A percentile compares a stretch with the other conserved stretches of the same genome.
Conservation (phyloP, 139 green algal genomes). For the Chlamydomonas sphaeroides region DNA sequence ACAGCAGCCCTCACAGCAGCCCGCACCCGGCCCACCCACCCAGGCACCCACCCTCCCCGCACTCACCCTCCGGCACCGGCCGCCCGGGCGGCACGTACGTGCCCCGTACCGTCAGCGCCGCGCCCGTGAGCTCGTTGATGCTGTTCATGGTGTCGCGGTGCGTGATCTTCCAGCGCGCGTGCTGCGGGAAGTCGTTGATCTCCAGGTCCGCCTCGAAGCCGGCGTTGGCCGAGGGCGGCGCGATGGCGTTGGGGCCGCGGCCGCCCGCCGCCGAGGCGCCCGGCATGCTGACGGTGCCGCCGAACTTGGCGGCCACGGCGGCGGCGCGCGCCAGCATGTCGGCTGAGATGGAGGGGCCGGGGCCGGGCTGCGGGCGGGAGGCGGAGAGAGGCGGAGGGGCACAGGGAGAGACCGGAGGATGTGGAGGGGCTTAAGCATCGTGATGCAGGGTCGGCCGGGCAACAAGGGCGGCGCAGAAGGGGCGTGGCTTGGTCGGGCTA, state of each 20-base stretch:
- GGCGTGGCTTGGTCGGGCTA: too few relatives aligned
- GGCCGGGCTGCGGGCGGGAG: neutral
- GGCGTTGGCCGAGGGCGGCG: neutral
- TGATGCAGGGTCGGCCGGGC: too few relatives aligned
- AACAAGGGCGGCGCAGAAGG: too few relatives aligned
- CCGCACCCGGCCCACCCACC: too few relatives aligned
- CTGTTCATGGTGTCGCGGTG: constrained; percentile 88
- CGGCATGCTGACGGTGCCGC: constrained; percentile 7
- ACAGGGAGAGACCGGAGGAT: too few relatives aligned
- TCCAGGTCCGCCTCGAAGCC: constrained; percentile 95
- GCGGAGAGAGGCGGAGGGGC: neutral
- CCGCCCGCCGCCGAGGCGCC: neutral
- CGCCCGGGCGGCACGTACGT: constrained; percentile 76
- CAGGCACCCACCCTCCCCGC: too few relatives aligned
- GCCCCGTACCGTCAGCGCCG: constrained; percentile 88
- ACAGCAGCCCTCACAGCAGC: too few relatives aligned
- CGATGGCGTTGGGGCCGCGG: neutral
- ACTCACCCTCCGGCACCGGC: constrained; percentile 43
- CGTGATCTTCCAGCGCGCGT: constrained; percentile 95
- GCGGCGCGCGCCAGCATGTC: constrained; percentile 31
- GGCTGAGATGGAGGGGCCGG: neutral
- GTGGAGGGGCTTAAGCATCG: too few relatives aligned
- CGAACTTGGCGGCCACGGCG: constrained; percentile 42
- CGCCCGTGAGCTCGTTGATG: constrained; percentile 90
- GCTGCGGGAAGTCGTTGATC: constrained; percentile 99